Percentiles rank a stretch among this genome's conserved stretches.
These are phyloP conservation scores for Tricharina praecox DNA, from an alignment of 495 filamentous ascomycete genomes.

Conservation along the genomic window DNA sequence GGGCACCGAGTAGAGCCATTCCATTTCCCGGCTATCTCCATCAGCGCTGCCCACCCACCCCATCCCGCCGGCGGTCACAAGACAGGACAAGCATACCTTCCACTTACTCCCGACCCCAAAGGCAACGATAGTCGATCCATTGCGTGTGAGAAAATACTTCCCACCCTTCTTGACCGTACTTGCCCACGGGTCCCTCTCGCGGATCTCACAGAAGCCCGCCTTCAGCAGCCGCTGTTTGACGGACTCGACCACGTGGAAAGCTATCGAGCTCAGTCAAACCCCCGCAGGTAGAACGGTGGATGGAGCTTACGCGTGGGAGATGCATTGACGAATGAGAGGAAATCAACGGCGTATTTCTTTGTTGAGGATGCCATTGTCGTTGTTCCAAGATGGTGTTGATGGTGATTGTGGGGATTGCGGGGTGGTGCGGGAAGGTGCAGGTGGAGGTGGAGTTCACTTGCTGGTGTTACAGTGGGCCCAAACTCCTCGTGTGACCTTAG, in stretches of 20 bases:
- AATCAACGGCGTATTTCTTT: slow-evolving; percentile 56
- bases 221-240: slow-evolving; percentile 54
- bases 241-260: slow-evolving; percentile 82
- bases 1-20: slow-evolving; percentile 87
- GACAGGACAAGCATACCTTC: slow-evolving; percentile 40
- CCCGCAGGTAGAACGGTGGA: background rate
- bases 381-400: background rate
- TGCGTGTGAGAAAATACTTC: slow-evolving; percentile 91
- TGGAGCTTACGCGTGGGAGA: slow-evolving; percentile 70
- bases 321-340: slow-evolving; percentile 83
- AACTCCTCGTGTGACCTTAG: too few species aligned
- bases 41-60: background rate
- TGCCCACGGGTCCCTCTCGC: slow-evolving; percentile 80
- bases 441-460: slow-evolving; percentile 3
- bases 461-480: background rate
- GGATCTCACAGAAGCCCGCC: slow-evolving; percentile 74
- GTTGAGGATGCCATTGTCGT: slow-evolving; percentile 33
- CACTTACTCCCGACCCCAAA: slow-evolving; percentile 88
- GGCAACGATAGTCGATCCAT: slow-evolving; percentile 81
- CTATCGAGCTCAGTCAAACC: slow-evolving; percentile 36
- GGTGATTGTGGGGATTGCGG: background rate
- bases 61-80: background rate
- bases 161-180: slow-evolving; percentile 66
- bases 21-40: slow-evolving; percentile 58
- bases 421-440: background rate